These are phyloP conservation scores for Ambrosia hybrid DNA, from an alignment of 140 eudicot species.

Conservation along the genomic window DNA sequence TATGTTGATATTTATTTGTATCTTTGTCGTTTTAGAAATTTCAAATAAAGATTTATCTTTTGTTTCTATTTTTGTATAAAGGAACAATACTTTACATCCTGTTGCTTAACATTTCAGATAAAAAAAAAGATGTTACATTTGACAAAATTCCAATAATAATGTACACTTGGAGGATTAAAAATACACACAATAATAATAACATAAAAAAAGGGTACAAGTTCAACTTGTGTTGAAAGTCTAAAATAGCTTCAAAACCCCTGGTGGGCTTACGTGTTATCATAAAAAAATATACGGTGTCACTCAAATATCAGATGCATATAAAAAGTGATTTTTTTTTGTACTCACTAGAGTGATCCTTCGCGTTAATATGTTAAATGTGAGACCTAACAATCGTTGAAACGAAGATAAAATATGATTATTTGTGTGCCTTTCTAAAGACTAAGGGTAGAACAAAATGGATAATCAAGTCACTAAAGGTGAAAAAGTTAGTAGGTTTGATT, in stretches of 20 bases:
- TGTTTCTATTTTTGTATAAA: constrained; percentile 2
- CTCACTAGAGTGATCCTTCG: not conserved
- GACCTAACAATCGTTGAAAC: not conserved
- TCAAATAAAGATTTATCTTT: not conserved
- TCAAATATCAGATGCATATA: not conserved
- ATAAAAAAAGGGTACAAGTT: not conserved
- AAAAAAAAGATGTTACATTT: too few species aligned
- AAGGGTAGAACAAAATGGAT: not conserved
- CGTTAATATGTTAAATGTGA: not conserved
- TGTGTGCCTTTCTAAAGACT: not conserved
- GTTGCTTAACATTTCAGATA: not conserved
- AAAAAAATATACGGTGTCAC: not conserved
- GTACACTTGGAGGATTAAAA: not conserved
- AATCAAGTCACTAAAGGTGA: constrained; percentile 1
- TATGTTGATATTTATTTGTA: not conserved
- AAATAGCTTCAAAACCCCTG: not conserved
- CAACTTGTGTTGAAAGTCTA: not conserved
- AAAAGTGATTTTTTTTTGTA: too few species aligned
- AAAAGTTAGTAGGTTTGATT: constrained; percentile 28
- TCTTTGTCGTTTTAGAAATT: not conserved
- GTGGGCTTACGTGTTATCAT: not conserved
- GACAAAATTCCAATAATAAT: not conserved
- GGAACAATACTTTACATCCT: not conserved
- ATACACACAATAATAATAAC: too few species aligned
- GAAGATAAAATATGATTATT: not conserved